These are phyloP conservation scores for Termitomyces sp. DNA, from an alignment of 768 basidiomycete genomes.

Conservation along the genomic window DNA sequence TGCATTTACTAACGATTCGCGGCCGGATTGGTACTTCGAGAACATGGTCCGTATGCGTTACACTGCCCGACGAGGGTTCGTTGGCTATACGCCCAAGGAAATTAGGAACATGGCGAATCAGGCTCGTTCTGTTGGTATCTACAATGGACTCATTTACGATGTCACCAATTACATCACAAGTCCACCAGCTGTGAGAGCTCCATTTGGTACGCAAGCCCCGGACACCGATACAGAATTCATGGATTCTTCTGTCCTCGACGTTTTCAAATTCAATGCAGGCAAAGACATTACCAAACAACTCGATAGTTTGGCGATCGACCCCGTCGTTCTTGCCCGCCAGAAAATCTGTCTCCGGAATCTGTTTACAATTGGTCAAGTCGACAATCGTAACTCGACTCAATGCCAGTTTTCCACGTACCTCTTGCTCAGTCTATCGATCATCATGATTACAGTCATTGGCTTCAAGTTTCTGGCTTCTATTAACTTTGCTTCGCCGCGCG, in stretches of 20 bases:
- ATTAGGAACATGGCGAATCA: conserved; percentile 64
- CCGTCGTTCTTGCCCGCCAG: conserved; percentile 60
- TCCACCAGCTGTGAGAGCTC: conserved; percentile 51
- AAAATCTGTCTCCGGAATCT: conserved; percentile 89
- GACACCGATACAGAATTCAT: conserved; percentile 60
- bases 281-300: conserved; percentile 77
- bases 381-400: conserved; percentile 87
- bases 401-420: conserved; percentile 92
- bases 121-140: conserved; percentile 74
- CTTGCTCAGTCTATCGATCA: conserved; percentile 77
- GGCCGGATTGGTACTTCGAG: conserved; percentile 99
- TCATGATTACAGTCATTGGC: conserved; percentile 92
- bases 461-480: conserved; percentile 90
- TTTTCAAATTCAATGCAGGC: conserved; percentile 77
- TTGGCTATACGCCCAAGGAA: conserved; percentile 77
- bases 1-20: conserved; percentile 76
- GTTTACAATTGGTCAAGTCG: conserved; percentile 87
- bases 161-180: conserved; percentile 72
- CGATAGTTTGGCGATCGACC: conserved; percentile 55
- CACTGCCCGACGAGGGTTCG: conserved; percentile 80
- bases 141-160: conserved; percentile 84
- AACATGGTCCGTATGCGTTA: conserved; percentile 92
- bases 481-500: conserved; percentile 66
- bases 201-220: conserved; percentile 40
- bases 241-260: conserved; percentile 54